These are phyloP conservation scores for Pleurotus giganteus DNA, from an alignment of 768 basidiomycete genomes.

Conservation along the genomic window DNA sequence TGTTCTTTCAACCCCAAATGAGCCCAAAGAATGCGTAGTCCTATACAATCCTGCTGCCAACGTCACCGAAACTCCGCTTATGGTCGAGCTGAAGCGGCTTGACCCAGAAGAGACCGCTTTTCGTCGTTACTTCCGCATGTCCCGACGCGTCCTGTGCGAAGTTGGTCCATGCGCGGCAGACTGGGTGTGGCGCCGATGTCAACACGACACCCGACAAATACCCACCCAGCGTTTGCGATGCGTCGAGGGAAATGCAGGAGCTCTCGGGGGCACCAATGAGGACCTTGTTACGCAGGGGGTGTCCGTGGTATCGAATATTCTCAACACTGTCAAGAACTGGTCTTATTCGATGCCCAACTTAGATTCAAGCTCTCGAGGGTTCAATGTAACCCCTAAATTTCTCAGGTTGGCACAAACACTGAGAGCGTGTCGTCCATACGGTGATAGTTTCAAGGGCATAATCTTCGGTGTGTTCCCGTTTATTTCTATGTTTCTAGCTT, in stretches of 20 bases:
- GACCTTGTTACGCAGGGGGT: slow-evolving; percentile 12
- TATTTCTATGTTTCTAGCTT: slow-evolving; percentile 1
- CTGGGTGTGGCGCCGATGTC: slow-evolving; percentile 61
- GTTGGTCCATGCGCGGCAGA: slow-evolving; percentile 71
- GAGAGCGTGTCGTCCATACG: slow-evolving; percentile 49
- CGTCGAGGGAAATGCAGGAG: slow-evolving; percentile 30
- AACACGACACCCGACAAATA: slow-evolving; percentile 36
- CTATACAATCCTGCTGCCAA: slow-evolving; percentile 44
- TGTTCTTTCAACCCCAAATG: slow-evolving; percentile 31
- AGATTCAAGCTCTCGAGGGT: slow-evolving; percentile 51
- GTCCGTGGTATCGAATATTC: slow-evolving; percentile 21
- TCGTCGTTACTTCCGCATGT: slow-evolving; percentile 42
- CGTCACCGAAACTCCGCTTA: slow-evolving; percentile 37
- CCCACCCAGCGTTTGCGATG: slow-evolving; percentile 32
- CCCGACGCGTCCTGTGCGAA: slow-evolving; percentile 45
- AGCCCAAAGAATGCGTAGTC: slow-evolving; percentile 51
- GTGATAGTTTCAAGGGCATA: slow-evolving; percentile 62
- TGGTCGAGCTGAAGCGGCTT: slow-evolving; percentile 44
- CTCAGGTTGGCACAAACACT: slow-evolving; percentile 57
- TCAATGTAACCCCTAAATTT: slow-evolving; percentile 73
- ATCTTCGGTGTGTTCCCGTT: slow-evolving; percentile 49
- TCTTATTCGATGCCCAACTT: slow-evolving; percentile 62
- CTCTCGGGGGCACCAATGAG: slow-evolving; percentile 19
- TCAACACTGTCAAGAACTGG: slow-evolving; percentile 55
- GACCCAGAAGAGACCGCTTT: slow-evolving; percentile 38